These are phyloP conservation scores for Plasmodium cynomolgi DNA, from an alignment of 169 alveolate genomes.

Conservation along the genomic window DNA sequence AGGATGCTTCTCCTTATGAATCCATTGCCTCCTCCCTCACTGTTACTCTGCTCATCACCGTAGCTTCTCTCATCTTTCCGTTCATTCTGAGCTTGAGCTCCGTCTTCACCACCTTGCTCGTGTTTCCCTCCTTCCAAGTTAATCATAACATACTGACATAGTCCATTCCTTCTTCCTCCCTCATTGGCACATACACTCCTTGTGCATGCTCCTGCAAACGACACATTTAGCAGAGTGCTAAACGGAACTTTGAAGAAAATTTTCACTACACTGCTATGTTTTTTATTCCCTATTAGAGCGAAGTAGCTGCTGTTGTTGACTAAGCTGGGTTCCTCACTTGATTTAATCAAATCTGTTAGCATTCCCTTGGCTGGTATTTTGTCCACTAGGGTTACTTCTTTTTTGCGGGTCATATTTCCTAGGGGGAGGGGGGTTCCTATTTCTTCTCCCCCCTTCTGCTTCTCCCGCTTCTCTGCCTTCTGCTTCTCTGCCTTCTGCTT, in stretches of 20 bases:
- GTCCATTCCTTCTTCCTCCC: not conserved
- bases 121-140: not conserved
- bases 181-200: not conserved
- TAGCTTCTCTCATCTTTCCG: not conserved
- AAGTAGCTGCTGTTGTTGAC: slow-evolving; percentile 13
- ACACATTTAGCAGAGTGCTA: not conserved
- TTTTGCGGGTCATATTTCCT: not conserved
- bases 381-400: not conserved
- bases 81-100: not conserved
- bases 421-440: not conserved
- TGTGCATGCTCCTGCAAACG: not conserved
- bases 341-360: not conserved
- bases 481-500: no score
- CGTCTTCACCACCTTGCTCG: not conserved
- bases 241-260: slow-evolving; percentile 13
- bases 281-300: slow-evolving; percentile 21
- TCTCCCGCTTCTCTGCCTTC: not conserved
- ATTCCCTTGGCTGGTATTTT: slow-evolving; percentile 23
- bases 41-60: not conserved
- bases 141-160: not conserved
- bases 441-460: not conserved
- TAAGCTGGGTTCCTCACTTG: not conserved
- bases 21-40: not conserved
- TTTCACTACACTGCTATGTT: slow-evolving; percentile 7
- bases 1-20: not conserved